Conservation (phyloP, 1,284 basidiomycete genomes). For the Ceratobasidium sp. region DNA sequence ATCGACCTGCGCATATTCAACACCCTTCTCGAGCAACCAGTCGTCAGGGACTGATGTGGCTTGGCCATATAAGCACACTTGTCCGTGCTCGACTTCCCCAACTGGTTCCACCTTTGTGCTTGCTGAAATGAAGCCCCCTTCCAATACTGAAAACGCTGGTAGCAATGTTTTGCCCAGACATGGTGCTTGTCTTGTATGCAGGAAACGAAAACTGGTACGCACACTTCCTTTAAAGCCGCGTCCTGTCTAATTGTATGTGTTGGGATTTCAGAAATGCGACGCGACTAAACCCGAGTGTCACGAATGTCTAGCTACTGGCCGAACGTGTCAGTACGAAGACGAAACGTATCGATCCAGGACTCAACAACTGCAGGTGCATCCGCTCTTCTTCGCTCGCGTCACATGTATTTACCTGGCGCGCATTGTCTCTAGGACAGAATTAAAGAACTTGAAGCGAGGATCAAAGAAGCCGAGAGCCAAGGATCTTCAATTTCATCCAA, state of each 20-base stretch:
- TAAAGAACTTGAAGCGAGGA: constrained; percentile 23
- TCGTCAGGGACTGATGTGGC: background rate
- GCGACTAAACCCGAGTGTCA: constrained; percentile 18
- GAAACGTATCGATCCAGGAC: background rate
- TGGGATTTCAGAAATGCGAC: constrained; percentile 13
- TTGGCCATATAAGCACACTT: background rate
- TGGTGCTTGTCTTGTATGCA: constrained; percentile 11
- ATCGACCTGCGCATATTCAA: background rate
- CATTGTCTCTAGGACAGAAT: constrained; percentile 18
- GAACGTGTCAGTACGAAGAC: constrained; percentile 14
- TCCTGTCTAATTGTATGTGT: background rate
- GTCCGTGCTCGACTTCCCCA: background rate
- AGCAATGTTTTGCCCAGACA: background rate
- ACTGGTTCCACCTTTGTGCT: background rate
- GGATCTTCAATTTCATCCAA: background rate
- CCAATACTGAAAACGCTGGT: background rate
- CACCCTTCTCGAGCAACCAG: too few relatives aligned
- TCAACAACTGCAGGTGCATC: background rate
- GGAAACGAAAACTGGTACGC: constrained; percentile 29
- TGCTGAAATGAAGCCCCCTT: background rate
- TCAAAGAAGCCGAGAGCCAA: background rate
- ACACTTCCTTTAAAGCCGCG: too few relatives aligned
- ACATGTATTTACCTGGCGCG: background rate
- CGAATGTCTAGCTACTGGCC: constrained; percentile 4
- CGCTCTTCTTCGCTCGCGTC: background rate